phyloP scores from a whole-genome alignment of 768 basidiomycete species.

The Dendrothele bispora region DNA sequence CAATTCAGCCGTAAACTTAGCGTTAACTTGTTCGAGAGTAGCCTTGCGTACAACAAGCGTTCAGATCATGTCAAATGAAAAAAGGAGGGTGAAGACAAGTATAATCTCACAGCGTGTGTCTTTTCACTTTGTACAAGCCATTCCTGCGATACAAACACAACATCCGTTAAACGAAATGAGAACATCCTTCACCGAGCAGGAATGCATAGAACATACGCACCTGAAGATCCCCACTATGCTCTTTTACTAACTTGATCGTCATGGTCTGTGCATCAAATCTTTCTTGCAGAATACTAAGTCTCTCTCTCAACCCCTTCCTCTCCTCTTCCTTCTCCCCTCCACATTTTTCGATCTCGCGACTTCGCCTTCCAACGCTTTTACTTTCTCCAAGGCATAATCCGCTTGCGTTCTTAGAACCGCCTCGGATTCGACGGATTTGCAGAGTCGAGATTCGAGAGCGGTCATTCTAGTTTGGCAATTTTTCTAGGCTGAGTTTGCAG shows the following conservation, averaged over 20 bases:
- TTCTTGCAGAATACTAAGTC: constrained; percentile 59
- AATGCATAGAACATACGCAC: constrained; percentile 17
- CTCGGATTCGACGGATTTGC: no score
- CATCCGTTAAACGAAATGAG: background rate
- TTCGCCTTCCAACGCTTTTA: constrained; percentile 14
- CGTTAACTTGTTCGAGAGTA: constrained; percentile 8
- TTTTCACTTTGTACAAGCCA: constrained; percentile 35
- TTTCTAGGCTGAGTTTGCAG: no score
- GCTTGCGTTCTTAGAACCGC: background rate
- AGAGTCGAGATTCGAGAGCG: no score
- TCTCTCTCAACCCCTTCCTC: no score
- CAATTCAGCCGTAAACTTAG: constrained; percentile 36
- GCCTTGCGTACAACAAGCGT: background rate
- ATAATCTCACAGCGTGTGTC: constrained; percentile 31
- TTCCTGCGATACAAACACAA: constrained; percentile 28
- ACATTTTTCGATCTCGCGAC: constrained; percentile 13
- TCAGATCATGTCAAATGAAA: no score
- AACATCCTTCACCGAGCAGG: no score
- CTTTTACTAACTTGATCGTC: constrained; percentile 53
- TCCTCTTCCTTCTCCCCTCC: constrained; percentile 17
- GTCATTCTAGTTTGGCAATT: no score
- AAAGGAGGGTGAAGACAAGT: background rate
- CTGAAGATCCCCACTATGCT: constrained; percentile 52
- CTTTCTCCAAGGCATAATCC: no score
- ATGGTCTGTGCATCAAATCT: constrained; percentile 58